Conservation (phyloP, 805 yeast species). For the Sugiyamaella chiloensis region DNA sequence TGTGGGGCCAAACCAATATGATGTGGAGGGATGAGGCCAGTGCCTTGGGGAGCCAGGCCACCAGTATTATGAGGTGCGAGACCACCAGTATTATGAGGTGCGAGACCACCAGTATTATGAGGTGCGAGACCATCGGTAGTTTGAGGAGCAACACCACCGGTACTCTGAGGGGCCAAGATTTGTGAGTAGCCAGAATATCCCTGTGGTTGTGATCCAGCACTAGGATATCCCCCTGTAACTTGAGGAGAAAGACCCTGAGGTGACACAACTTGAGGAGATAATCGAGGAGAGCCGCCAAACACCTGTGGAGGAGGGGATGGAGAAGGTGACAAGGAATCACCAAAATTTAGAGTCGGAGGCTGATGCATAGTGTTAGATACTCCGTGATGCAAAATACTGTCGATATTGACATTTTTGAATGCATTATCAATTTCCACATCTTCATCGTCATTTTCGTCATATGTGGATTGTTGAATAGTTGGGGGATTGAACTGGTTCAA, state of each 20-base stretch:
- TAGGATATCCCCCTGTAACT: too few species aligned
- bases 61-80: not conserved
- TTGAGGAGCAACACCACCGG: too few species aligned
- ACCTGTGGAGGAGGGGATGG: slow-evolving; percentile 20
- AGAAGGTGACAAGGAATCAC: slow-evolving; percentile 20
- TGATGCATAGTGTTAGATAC: slow-evolving; percentile 45
- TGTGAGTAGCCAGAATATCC: too few species aligned
- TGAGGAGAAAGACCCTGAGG: slow-evolving; percentile 7
- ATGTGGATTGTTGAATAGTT: slow-evolving; percentile 13
- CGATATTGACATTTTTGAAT: slow-evolving; percentile 75
- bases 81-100: not conserved
- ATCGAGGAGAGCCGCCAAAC: not conserved
- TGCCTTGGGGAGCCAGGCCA: not conserved
- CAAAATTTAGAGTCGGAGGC: slow-evolving; percentile 5
- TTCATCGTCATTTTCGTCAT: slow-evolving; percentile 64
- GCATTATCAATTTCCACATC: slow-evolving; percentile 75
- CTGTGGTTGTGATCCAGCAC: too few species aligned
- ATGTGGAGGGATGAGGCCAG: not conserved
- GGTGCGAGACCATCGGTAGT: not conserved
- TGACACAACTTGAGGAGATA: slow-evolving; percentile 1
- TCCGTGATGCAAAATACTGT: slow-evolving; percentile 72
- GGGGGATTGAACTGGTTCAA: not conserved
- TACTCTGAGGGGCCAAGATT: too few species aligned
- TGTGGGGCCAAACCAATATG: not conserved
- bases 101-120: not conserved